Evolutionary conservation across 2,329 filamentous ascomycete genomes (phyloP), one percentile per base, ranked within the genome.

Genomic region (Fusarium anguioides): DNA sequence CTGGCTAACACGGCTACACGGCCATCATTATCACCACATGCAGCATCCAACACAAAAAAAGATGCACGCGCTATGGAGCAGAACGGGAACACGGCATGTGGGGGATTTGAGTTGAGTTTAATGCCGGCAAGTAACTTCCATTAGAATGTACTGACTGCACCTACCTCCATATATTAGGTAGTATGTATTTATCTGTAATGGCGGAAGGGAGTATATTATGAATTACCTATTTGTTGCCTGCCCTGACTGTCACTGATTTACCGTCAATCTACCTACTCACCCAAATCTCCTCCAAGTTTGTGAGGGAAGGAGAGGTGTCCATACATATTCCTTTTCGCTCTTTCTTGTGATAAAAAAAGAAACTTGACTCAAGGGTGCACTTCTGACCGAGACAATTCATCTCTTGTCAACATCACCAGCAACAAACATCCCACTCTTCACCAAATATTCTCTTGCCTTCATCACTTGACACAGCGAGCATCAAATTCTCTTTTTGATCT

Each of bases 61-160:
- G 41, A 48, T 36, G 40, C 39, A 51, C 24, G 44, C 39, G 52
- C 47, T 35, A 37, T 24, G 29, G 53, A 44, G 48, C 40, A 58
- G 48, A 35, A 36, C 58, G 68, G 64, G 68, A 52, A 70, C 44
- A 60, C 63, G 59, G 63, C 42, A 67, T 64, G 66, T 67, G 66
- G 60, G 29, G 52, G 45, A 55, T 35, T 23, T 11, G 46, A 26
- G 45, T 23, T 11, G 46, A 26, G 45, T 39, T 20, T 40, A 14
- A 40, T 47, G 24, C 49, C 42, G 33, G 36, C 35, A 58, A 46
- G 52, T 54, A 66, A 37, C 35, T 29, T 44, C 31, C 23, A 35
- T 45, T n/a, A n/a, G n/a, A n/a, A n/a, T n/a, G n/a, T n/a, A n/a
- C n/a, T n/a, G n/a, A n/a, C n/a, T n/a, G n/a, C n/a, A n/a, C n/a